These are phyloP conservation scores for Arthrinium phaeospermum DNA, from an alignment of 2,329 filamentous ascomycete species.

Conservation along the genomic window DNA sequence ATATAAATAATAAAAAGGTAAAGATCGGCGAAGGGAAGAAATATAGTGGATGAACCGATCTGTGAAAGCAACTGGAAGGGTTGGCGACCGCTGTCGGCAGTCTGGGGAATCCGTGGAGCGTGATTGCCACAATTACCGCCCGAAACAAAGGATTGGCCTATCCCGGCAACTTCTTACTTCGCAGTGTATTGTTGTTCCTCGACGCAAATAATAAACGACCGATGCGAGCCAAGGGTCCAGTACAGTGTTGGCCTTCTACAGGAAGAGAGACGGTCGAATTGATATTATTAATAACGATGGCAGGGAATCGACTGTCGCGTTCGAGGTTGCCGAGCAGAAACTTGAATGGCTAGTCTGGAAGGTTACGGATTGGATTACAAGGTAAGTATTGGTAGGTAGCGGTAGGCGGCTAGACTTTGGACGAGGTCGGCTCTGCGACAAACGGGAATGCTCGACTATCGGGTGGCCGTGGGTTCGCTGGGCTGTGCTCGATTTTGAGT, in stretches of 20 bases:
- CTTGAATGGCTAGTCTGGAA: conserved; percentile 5
- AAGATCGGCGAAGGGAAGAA: not conserved
- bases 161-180: not conserved
- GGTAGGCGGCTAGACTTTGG: not conserved
- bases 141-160: conserved; percentile 9
- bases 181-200: conserved; percentile 1
- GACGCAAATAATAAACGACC: not conserved
- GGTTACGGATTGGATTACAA: not conserved
- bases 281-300: not conserved
- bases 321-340: conserved; percentile 1
- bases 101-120: not conserved
- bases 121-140: not conserved
- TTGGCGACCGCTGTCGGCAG: not conserved
- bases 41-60: not conserved
- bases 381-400: not conserved
- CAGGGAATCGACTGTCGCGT: not conserved
- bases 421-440: conserved; percentile 6
- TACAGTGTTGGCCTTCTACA: not conserved
- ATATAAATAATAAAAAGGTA: not conserved
- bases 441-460: not conserved
- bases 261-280: not conserved
- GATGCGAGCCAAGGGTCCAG: not conserved
- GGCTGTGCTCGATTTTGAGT: not conserved
- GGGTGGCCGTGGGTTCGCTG: not conserved
- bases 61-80: not conserved